Conservation (phyloP, 768 basidiomycete genomes). For the Agaricus subrufescens region DNA sequence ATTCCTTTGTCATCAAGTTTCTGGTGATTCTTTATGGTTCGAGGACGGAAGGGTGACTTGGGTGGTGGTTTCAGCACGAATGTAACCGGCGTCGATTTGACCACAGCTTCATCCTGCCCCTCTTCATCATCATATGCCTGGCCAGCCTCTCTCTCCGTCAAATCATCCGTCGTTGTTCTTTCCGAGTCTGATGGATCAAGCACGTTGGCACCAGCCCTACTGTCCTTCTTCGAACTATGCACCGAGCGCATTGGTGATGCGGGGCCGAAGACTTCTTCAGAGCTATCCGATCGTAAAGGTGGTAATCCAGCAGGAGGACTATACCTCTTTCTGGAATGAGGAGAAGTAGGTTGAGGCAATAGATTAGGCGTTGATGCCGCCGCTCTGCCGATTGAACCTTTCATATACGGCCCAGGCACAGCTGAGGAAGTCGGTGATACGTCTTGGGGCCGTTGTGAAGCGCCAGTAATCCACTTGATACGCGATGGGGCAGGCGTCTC, state of each 20-base stretch:
- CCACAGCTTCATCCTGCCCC: conserved; percentile 17
- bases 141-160: conserved; percentile 16
- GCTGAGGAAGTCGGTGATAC: conserved; percentile 3
- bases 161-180: conserved; percentile 8
- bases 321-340: conserved; percentile 39
- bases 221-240: conserved; percentile 3
- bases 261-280: conserved; percentile 30
- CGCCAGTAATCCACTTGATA: conserved; percentile 30
- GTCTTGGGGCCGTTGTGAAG: conserved; percentile 6
- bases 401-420: conserved; percentile 28
- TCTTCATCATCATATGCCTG: conserved; percentile 4
- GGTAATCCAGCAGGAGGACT: conserved; percentile 48
- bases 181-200: conserved; percentile 15
- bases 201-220: conserved; percentile 1
- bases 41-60: conserved; percentile 51
- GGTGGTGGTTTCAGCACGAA: conserved; percentile 32
- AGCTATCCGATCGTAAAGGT: conserved; percentile 51
- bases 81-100: conserved; percentile 34
- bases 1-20: conserved; percentile 22
- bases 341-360: conserved; percentile 31
- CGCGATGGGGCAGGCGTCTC: conserved; percentile 47
- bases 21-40: conserved; percentile 17
- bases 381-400: conserved; percentile 35
- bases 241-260: conserved; percentile 4
- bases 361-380: conserved; percentile 65